Evolutionary conservation across 2,329 filamentous ascomycete species (phyloP), one percentile per base, ranked within the genome.

Genomic region (Ophiocordyceps camponoti-rufipedis): DNA sequence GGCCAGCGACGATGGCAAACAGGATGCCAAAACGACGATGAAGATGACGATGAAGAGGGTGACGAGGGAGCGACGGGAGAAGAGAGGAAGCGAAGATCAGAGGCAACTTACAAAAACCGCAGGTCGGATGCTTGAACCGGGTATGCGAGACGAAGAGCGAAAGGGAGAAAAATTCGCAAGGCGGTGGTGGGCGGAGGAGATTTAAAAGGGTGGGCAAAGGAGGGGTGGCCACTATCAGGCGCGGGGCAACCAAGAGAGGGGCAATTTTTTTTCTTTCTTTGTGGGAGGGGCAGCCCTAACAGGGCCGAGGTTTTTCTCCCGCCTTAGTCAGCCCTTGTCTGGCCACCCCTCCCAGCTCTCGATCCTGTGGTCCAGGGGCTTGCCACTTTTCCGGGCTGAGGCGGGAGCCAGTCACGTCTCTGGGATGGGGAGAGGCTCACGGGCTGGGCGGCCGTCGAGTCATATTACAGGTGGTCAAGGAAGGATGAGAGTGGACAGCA

Each of bases 101-200:
- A 45, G 49, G 4, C 35, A 44, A 58, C 59, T 46, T 59, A 62
- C 60, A 39, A 59, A 58, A 62, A 55, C 62, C 61, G 61, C 61
- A 64, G 61, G 56, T 62, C 59, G 61, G 61, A 62, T 62, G 61
- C 61, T 63, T 63, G 61, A 63, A 64, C 61, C 61, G 59, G 62
- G 62, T 64, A 63, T 64, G 62, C 61, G 60, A 62, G 62, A 64
- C 61, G 57, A 64, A 54, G 62, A 63, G 58, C 58, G 56, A 54
- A 61, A 60, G 56, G 51, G 55, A 58, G 51, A 60, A 62, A 60
- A 57, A 52, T 54, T 52, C 52, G 43, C 56, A 62, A 62, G 35
- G n/a, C 16, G 35, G 57, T 53, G 58, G 62, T 56, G 61, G 60
- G 60, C 58, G 58, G 55, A 58, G 52, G 56, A 56, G 58, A 57